Evolutionary conservation across 2,329 filamentous ascomycete species (phyloP).

Genomic region (Fusarium sp.): DNA sequence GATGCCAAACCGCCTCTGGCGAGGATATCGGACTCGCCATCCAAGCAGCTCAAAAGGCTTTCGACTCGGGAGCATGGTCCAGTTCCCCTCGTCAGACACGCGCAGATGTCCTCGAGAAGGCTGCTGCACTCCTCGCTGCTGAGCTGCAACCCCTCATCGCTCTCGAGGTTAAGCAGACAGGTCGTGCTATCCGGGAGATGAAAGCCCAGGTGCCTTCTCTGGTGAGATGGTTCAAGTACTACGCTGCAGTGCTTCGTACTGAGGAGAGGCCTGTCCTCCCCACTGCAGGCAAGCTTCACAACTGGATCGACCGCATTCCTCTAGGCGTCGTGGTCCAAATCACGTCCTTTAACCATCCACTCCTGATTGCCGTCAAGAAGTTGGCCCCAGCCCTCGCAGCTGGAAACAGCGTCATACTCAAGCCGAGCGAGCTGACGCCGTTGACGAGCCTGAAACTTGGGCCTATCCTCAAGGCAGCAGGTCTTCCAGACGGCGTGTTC

Average conservation of each 20-base stretch:
- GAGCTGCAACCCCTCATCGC: slow-evolving; percentile 65
- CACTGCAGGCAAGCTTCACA: slow-evolving; percentile 67
- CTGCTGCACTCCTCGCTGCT: slow-evolving; percentile 62
- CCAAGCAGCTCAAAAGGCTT: slow-evolving; percentile 66
- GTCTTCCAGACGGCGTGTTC: slow-evolving; percentile 75
- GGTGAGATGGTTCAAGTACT: slow-evolving; percentile 76
- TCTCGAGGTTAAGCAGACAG: slow-evolving; percentile 73
- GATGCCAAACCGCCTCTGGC: slow-evolving; percentile 45
- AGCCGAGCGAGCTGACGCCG: slow-evolving; percentile 70
- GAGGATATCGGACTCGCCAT: slow-evolving; percentile 45
- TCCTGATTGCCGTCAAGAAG: slow-evolving; percentile 68
- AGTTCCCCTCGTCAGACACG: slow-evolving; percentile 63
- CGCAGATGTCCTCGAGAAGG: slow-evolving; percentile 69
- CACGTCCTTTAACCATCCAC: slow-evolving; percentile 67
- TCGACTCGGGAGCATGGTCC: slow-evolving; percentile 74
- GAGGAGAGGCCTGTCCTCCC: slow-evolving; percentile 73
- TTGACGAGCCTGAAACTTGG: slow-evolving; percentile 68
- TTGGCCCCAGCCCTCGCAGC: slow-evolving; percentile 67
- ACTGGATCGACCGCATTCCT: slow-evolving; percentile 63
- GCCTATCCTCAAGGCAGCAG: slow-evolving; percentile 69
- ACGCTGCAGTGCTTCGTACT: slow-evolving; percentile 71
- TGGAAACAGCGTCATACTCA: slow-evolving; percentile 68
- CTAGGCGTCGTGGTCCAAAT: slow-evolving; percentile 67
- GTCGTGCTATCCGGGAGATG: slow-evolving; percentile 75
- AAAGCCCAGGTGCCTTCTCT: slow-evolving; percentile 72